Percentiles rank a stretch among this genome's conserved stretches.
phyloP scores from a whole-genome alignment of 2,329 filamentous ascomycete genomes.

The Claviceps fusiformis region DNA sequence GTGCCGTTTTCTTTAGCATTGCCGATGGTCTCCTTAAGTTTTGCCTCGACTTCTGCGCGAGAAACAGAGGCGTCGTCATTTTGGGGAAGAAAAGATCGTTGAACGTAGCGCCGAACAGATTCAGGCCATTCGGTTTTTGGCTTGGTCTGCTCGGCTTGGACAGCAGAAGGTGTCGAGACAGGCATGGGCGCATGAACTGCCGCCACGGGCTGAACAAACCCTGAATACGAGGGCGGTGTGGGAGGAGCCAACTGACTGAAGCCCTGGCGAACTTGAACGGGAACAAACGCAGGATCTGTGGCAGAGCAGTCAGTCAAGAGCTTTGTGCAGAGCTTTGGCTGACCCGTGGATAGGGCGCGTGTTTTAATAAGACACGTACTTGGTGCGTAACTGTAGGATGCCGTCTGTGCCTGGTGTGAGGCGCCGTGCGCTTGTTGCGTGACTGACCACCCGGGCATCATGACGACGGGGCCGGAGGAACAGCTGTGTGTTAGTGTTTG shows the following conservation, averaged over 20 bases:
- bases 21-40: slow-evolving; percentile 76
- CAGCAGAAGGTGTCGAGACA: slow-evolving; percentile 15
- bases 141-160: slow-evolving; percentile 23
- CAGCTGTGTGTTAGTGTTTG: slow-evolving; percentile 6
- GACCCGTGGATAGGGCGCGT: neutral
- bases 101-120: slow-evolving; percentile 77
- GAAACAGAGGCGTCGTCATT: slow-evolving; percentile 51
- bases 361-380: slow-evolving; percentile 17
- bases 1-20: slow-evolving; percentile 61
- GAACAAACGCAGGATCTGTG: slow-evolving; percentile 42
- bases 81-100: slow-evolving; percentile 68
- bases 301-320: slow-evolving; percentile 12
- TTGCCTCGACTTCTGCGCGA: slow-evolving; percentile 63
- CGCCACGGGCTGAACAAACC: slow-evolving; percentile 17
- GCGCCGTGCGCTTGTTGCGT: slow-evolving; percentile 28
- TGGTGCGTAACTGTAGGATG: slow-evolving; percentile 24
- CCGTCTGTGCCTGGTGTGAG: slow-evolving; percentile 21
- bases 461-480: slow-evolving; percentile 8
- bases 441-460: slow-evolving; percentile 25
- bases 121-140: slow-evolving; percentile 66
- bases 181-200: slow-evolving; percentile 17
- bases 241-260: slow-evolving; percentile 34
- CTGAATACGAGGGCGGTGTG: slow-evolving; percentile 19
- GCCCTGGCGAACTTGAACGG: slow-evolving; percentile 48
- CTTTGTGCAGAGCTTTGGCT: neutral